These are phyloP conservation scores for Metahyphopichia silvanorum DNA, from an alignment of 805 yeast species.

Conservation along the genomic window DNA sequence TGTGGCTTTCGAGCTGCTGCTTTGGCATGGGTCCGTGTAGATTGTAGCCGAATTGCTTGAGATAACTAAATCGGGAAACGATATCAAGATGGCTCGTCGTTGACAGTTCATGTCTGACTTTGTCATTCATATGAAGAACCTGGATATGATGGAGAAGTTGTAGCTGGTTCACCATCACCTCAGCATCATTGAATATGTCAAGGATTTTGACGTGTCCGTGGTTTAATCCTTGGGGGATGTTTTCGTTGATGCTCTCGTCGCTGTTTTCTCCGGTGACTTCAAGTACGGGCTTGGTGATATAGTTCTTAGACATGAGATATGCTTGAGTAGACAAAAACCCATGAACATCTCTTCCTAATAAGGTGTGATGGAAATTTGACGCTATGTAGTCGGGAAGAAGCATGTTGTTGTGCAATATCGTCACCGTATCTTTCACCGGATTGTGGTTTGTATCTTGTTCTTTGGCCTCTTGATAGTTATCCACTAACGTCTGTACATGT, in stretches of 20 bases:
- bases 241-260: conserved; percentile 6
- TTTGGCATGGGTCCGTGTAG: conserved; percentile 27
- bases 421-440: conserved; percentile 19
- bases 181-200: conserved; percentile 19
- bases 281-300: conserved; percentile 15
- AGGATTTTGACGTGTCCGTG: conserved; percentile 26
- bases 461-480: conserved; percentile 18
- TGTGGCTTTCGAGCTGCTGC: conserved; percentile 11
- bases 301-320: conserved; percentile 29
- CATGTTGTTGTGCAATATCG: conserved; percentile 31
- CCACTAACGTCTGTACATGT: conserved; percentile 16
- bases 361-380: conserved; percentile 31
- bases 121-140: conserved; percentile 8
- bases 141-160: conserved; percentile 33
- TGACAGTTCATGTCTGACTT: not conserved
- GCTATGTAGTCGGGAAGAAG: conserved; percentile 36
- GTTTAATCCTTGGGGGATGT: conserved; percentile 24
- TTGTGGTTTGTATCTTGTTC: conserved; percentile 9
- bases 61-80: too few relatives aligned
- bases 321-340: conserved; percentile 36
- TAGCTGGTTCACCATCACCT: conserved; percentile 31
- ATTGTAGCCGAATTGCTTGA: conserved; percentile 32
- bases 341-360: conserved; percentile 29
- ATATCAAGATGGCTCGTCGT: too few relatives aligned
- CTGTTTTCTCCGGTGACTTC: conserved; percentile 9